Base-by-base conservation (phyloP, 495 filamentous ascomycete genomes). In the Penicillium cataractarum region DNA sequence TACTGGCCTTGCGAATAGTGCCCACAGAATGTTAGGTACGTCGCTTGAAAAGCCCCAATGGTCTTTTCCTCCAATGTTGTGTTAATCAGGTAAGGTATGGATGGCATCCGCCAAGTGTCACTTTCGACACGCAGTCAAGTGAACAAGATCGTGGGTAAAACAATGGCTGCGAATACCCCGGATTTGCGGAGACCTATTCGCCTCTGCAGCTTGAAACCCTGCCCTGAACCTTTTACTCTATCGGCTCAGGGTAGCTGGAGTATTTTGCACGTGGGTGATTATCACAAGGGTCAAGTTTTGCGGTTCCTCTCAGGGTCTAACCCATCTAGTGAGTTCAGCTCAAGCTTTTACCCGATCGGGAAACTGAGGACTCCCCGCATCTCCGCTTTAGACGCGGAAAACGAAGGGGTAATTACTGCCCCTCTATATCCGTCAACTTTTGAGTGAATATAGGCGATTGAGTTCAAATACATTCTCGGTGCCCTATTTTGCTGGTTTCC, bases 321-420 rank as follows among this genome's bases (percentile, higher is more conserved):
- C 21, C 42, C 21, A 21, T 42, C 19, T 4, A 22, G 42, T 12
- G 19, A 46, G 22, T 22, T 12, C 10, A 10, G 42, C 9, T 22
- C 8, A 21, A 9, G 7, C 19, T 10, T 13, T 46, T 46, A 46
- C 42, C 42, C 21, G 42, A 46, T 46, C 8, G 42, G 21, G 42
- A 22, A 46, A 24, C 21, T 5, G 21, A 46, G 42, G 19, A 21
- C 42, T 46, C 21, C 42, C 42, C 42, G 42, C 21, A 46, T 46
- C 19, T 46, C 42, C 21, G 42, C 42, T 46, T 46, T 46, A 21
- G 42, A 46, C 42, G 42, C 42, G 42, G 42, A 22, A 46, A 46
- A 19, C 1, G 42, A 46, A 46, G 21, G 39, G 8, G 17, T 19
- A 42, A 46, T n/a, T 12, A 4, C 19, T 13, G 42, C 8, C 42